Base-by-base conservation (phyloP, 2,329 filamentous ascomycete species). In the Alternaria alternata region DNA sequence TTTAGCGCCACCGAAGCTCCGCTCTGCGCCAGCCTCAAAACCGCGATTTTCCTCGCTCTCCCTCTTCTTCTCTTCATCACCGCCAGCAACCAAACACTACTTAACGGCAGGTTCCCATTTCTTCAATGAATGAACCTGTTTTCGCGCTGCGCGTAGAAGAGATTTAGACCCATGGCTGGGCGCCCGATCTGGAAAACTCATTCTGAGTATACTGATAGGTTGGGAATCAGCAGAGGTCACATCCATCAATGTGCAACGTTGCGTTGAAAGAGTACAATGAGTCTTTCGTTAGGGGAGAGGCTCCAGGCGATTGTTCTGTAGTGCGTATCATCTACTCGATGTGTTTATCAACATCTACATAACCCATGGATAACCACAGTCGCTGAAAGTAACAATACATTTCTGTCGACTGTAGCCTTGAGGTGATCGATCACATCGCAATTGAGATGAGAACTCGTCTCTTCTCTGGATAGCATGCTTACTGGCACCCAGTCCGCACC, bases 191-290 rank as follows among this genome's bases (percentile, higher is more conserved):
- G 85, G 87, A 88, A 84, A 82, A 74, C 83, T 86, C 85, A 81
- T 88, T 86, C 79, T 79, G 85, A 85, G 83, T 80, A 82, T 84
- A 79, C 79, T 84, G 87, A 89, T 81, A 85, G 84, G 80, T 82
- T 85, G 84, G 88, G 88, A 90, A 90, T 90, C 88, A 90, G 88
- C 86, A 85, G 87, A 83, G 88, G 88, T 88, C 83, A 90, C 87
- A 87, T 81, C 58, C 59, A 48, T 18, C 14, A 24, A 12, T 24
- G 46, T 38, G 46, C 20, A 49, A 18, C 16, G 0, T 18, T 16
- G 39, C 14, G 20, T 36, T 7, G 16, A 3, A 14, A 52, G 30
- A 38, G 22, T 26, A 16, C 9, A 1, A 16, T 26, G 30, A 18
- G 7, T 34, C 12, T 22, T 24, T 2, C 12, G 0, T n/a, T 28